Evolutionary conservation across 768 basidiomycete species (phyloP).

Genomic region (Macrolepiota dolichaula): DNA sequence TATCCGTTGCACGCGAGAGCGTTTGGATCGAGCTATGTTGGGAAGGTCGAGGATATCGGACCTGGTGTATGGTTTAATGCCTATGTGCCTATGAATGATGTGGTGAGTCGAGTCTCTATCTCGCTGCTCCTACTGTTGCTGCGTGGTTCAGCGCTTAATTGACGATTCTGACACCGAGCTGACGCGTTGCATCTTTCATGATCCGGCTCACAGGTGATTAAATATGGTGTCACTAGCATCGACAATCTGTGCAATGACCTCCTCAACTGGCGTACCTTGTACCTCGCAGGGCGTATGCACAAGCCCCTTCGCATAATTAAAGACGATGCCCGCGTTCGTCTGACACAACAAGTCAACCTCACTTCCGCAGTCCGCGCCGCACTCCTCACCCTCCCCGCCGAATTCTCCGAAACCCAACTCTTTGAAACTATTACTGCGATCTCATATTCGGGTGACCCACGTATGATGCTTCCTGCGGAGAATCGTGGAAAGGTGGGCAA

Average conservation of each 20-base stretch:
- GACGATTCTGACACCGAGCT: background rate
- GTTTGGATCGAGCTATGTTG: conserved; percentile 81
- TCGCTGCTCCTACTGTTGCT: background rate
- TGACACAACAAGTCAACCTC: conserved; percentile 93
- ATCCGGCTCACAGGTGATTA: conserved; percentile 63
- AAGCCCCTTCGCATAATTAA: conserved; percentile 93
- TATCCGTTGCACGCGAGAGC: conserved; percentile 88
- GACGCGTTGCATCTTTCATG: conserved; percentile 6
- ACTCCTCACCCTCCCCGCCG: conserved; percentile 78
- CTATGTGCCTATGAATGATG: conserved; percentile 77
- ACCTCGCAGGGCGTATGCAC: conserved; percentile 95
- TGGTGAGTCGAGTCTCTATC: conserved; percentile 51
- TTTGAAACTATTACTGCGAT: conserved; percentile 86
- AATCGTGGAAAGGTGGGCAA: conserved; percentile 93
- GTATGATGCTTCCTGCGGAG: conserved; percentile 93
- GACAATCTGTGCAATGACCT: conserved; percentile 88
- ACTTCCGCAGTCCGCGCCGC: conserved; percentile 88
- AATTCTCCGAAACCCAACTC: conserved; percentile 78
- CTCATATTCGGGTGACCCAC: conserved; percentile 85
- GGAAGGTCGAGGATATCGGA: conserved; percentile 64
- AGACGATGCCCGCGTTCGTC: conserved; percentile 87
- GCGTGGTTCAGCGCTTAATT: background rate
- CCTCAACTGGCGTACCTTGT: conserved; percentile 89
- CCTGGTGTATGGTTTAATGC: conserved; percentile 98
- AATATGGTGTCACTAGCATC: conserved; percentile 94